Percentiles rank a stretch among this genome's conserved stretches.
Conservation (phyloP, 805 yeast genomes). For the Candida gorgasii region DNA sequence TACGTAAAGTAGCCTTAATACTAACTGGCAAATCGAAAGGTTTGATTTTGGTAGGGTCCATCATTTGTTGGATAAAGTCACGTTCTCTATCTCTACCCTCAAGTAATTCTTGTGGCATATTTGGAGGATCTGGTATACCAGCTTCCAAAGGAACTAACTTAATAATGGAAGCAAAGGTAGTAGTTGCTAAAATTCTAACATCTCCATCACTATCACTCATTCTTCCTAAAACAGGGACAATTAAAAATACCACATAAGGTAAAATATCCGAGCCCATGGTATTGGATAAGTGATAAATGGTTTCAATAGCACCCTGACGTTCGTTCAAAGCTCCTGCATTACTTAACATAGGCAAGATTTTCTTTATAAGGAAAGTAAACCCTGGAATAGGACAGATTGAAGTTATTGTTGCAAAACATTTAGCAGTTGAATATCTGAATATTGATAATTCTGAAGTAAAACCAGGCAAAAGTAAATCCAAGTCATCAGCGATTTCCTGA, state of each 20-base stretch:
- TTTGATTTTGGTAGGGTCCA: slow-evolving; percentile 90
- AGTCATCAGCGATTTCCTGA: slow-evolving; percentile 45
- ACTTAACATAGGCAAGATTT: slow-evolving; percentile 75
- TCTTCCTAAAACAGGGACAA: slow-evolving; percentile 94
- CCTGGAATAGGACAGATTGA: slow-evolving; percentile 66
- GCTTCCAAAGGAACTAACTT: slow-evolving; percentile 96
- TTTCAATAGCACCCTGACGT: slow-evolving; percentile 93
- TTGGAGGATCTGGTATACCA: slow-evolving; percentile 93
- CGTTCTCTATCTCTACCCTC: slow-evolving; percentile 92
- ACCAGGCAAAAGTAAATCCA: slow-evolving; percentile 49
- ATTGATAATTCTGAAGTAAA: slow-evolving; percentile 76
- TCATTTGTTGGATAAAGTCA: slow-evolving; percentile 94
- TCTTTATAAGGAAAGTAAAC: slow-evolving; percentile 76
- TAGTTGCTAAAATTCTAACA: slow-evolving; percentile 87
- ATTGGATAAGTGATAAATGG: slow-evolving; percentile 78
- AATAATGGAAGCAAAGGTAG: slow-evolving; percentile 94
- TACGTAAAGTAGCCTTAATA: slow-evolving; percentile 88
- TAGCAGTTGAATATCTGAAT: slow-evolving; percentile 85
- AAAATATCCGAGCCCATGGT: slow-evolving; percentile 86
- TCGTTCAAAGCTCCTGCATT: slow-evolving; percentile 69
- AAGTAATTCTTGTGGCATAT: slow-evolving; percentile 79
- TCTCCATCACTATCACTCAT: slow-evolving; percentile 95
- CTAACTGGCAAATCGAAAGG: slow-evolving; percentile 88
- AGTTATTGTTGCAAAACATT: slow-evolving; percentile 81
- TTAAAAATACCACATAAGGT: slow-evolving; percentile 92